A percentile compares a stretch with the other conserved stretches of the same genome.
Conservation (phyloP, 768 basidiomycete species). For the Pleurotus tuber-regium region DNA sequence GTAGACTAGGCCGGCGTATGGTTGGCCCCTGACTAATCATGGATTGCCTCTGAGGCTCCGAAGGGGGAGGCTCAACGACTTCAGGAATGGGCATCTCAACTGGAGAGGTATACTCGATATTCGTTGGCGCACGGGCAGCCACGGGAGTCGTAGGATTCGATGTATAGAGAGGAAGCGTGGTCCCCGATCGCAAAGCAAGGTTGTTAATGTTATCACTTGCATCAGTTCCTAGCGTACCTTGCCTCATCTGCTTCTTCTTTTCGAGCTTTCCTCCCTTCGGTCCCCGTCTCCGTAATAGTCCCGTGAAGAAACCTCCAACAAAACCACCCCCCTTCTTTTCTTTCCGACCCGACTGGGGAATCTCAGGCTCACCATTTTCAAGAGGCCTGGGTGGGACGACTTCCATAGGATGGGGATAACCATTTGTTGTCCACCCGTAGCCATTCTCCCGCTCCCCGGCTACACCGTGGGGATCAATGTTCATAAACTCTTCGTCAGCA, state of each 20-base stretch:
- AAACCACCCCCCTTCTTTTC: background rate
- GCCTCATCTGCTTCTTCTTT: background rate
- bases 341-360: background rate
- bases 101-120: background rate
- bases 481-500: background rate
- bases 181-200: background rate
- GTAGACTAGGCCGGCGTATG: background rate
- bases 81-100: slow-evolving; percentile 5
- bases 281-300: background rate
- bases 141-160: slow-evolving; percentile 3
- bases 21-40: background rate
- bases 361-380: background rate
- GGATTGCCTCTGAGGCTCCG: background rate
- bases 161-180: background rate
- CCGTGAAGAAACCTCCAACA: background rate
- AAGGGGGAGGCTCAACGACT: background rate
- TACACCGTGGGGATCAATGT: background rate
- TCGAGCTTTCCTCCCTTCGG: background rate
- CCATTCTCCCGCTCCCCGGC: background rate
- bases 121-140: background rate
- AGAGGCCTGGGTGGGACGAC: background rate
- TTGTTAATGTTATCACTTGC: background rate
- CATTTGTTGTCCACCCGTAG: background rate
- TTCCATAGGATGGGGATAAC: slow-evolving; percentile 7
- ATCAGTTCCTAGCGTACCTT: background rate